Evolutionary conservation across 306 rosid species (phyloP).

Genomic region (Vachellia collinsii): DNA sequence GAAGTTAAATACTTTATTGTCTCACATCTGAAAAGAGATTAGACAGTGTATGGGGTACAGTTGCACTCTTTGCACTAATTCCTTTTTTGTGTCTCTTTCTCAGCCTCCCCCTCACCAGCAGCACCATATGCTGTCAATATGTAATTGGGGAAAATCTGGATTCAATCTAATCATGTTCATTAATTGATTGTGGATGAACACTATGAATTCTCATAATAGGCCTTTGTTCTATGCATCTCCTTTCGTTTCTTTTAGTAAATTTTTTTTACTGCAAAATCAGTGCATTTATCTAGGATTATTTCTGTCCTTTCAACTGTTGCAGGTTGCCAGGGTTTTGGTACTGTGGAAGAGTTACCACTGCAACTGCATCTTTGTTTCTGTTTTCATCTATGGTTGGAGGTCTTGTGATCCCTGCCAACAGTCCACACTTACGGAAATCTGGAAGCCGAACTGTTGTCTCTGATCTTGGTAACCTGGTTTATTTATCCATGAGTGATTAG

Average conservation of each 20-base stretch:
- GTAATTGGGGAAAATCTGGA: background rate
- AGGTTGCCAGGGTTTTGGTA: slow-evolving; percentile 49
- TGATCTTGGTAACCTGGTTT: slow-evolving; percentile 70
- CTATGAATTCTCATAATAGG: background rate
- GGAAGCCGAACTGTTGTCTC: slow-evolving; percentile 87
- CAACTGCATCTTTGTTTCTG: slow-evolving; percentile 41
- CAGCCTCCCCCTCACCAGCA: background rate
- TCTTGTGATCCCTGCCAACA: slow-evolving; percentile 56
- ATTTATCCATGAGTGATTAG: slow-evolving; percentile 5
- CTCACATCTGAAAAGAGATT: background rate
- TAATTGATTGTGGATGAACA: slow-evolving; percentile 4
- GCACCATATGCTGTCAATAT: background rate
- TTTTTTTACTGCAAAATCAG: slow-evolving; percentile 1
- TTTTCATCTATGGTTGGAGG: slow-evolving; percentile 87
- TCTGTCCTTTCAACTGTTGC: slow-evolving; percentile 37
- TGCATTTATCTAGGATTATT: background rate
- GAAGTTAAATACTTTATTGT: background rate
- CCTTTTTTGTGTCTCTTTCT: background rate
- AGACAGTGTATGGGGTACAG: background rate
- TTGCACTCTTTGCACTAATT: background rate
- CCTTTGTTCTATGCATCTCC: background rate
- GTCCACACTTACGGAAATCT: slow-evolving; percentile 95
- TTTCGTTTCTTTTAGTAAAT: slow-evolving; percentile 5
- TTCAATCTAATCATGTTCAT: slow-evolving; percentile 7
- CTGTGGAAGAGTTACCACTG: slow-evolving; percentile 29